These are phyloP conservation scores for Chrysoporthe cubensis DNA, from an alignment of 2,329 filamentous ascomycete genomes.

Conservation along the genomic window DNA sequence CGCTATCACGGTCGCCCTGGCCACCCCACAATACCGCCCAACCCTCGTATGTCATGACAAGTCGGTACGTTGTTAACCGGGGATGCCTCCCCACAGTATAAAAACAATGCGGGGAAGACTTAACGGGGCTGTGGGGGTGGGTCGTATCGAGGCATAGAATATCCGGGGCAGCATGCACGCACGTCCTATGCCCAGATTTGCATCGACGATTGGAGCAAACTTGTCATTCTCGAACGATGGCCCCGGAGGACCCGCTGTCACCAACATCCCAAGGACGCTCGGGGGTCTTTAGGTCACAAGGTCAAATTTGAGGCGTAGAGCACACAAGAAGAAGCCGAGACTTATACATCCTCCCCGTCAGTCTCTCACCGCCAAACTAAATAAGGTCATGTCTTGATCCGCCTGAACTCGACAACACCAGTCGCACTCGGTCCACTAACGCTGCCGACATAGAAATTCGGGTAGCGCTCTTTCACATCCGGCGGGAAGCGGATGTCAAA, in stretches of 20 bases:
- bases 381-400: background rate
- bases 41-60: background rate
- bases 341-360: background rate
- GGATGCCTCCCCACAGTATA: background rate
- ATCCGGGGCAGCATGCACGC: background rate
- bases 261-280: background rate
- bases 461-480: slow-evolving; percentile 18
- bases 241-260: too few relatives aligned
- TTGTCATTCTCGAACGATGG: background rate
- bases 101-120: background rate
- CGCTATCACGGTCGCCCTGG: background rate
- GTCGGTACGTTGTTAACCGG: slow-evolving; percentile 1
- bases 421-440: slow-evolving; percentile 15
- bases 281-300: too few relatives aligned
- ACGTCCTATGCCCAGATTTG: background rate
- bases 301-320: background rate
- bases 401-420: slow-evolving; percentile 19
- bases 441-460: slow-evolving; percentile 18
- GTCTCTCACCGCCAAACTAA: background rate
- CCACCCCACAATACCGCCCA: background rate
- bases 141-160: background rate
- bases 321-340: background rate
- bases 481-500: slow-evolving; percentile 28
- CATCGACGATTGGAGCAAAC: background rate
- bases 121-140: background rate